Evolutionary conservation across 73 alveolate genomes (phyloP).

Genomic region (Paramecium caudatum): DNA sequence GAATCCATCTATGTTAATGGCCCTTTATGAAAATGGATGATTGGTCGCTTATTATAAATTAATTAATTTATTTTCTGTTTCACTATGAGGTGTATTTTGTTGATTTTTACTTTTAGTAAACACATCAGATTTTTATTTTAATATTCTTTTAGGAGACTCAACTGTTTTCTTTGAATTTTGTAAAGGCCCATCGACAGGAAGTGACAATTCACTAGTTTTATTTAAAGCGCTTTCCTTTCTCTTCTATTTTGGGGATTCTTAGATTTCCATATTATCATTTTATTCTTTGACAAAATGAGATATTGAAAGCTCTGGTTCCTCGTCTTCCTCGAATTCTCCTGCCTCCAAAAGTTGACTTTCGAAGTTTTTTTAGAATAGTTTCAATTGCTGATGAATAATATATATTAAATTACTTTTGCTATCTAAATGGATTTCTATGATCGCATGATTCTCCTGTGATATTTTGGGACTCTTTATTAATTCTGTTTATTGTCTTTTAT

Average conservation of each 20-base stretch:
- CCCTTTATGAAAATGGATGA: too few relatives aligned
- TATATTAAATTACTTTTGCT: not conserved
- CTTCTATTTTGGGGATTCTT: not conserved
- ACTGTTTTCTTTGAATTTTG: not conserved
- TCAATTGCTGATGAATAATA: not conserved
- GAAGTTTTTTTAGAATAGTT: not conserved
- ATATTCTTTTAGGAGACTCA: not conserved
- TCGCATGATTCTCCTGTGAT: not conserved
- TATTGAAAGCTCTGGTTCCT: too few relatives aligned
- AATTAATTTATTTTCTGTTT: not conserved
- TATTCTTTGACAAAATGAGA: too few relatives aligned
- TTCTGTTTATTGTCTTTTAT: not conserved
- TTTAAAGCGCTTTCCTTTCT: slow-evolving; percentile 9
- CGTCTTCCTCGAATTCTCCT: not conserved
- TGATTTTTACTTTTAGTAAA: not conserved
- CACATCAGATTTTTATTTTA: not conserved
- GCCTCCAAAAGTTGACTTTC: not conserved
- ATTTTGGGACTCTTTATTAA: not conserved
- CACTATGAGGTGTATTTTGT: not conserved
- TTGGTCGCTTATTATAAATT: too few relatives aligned
- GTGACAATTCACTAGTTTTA: not conserved
- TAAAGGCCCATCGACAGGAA: not conserved
- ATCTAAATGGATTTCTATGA: not conserved
- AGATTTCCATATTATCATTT: too few relatives aligned
- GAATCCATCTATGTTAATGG: not conserved